Percentiles rank a stretch among this genome's conserved stretches.
phyloP scores from a whole-genome alignment of 805 yeast species.

The Barnettozyma siamensis region DNA sequence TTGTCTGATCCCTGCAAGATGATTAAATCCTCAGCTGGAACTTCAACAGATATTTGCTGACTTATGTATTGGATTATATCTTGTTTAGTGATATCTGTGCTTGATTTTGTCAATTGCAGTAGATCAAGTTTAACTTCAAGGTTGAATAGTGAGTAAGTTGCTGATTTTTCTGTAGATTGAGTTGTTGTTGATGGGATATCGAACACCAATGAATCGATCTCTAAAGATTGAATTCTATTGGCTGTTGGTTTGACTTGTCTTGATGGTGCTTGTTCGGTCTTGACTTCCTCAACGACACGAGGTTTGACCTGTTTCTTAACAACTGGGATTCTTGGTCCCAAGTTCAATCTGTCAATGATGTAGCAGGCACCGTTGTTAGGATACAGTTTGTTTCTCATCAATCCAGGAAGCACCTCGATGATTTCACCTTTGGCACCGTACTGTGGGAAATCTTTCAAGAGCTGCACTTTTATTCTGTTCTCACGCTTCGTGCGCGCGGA shows the following conservation, averaged over 20 bases:
- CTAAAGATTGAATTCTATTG: slow-evolving; percentile 13
- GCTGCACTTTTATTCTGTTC: slow-evolving; percentile 63
- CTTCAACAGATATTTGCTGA: slow-evolving; percentile 9
- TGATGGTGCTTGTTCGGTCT: slow-evolving; percentile 1
- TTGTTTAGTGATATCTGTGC: slow-evolving; percentile 9
- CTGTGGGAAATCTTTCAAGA: slow-evolving; percentile 59
- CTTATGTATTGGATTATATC: slow-evolving; percentile 12
- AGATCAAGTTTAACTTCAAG: slow-evolving; percentile 16
- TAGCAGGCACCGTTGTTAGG: slow-evolving; percentile 71
- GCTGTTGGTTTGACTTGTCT: background rate
- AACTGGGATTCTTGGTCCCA: slow-evolving; percentile 24
- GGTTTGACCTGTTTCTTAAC: slow-evolving; percentile 17
- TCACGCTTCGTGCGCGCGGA: slow-evolving; percentile 45
- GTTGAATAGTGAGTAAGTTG: slow-evolving; percentile 20
- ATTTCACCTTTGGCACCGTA: slow-evolving; percentile 71
- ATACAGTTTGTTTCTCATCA: slow-evolving; percentile 77
- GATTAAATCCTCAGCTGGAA: slow-evolving; percentile 17
- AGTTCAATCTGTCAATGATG: slow-evolving; percentile 30
- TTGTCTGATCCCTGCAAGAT: slow-evolving; percentile 2
- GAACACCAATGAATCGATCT: slow-evolving; percentile 20
- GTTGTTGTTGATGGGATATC: slow-evolving; percentile 14
- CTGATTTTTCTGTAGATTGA: slow-evolving; percentile 3
- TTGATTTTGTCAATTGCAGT: slow-evolving; percentile 3
- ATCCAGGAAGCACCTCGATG: slow-evolving; percentile 66
- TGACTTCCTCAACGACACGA: slow-evolving; percentile 3